Evolutionary conservation across 202 grass and related monocot genomes (phyloP).

Genomic region (Setaria viridis): DNA sequence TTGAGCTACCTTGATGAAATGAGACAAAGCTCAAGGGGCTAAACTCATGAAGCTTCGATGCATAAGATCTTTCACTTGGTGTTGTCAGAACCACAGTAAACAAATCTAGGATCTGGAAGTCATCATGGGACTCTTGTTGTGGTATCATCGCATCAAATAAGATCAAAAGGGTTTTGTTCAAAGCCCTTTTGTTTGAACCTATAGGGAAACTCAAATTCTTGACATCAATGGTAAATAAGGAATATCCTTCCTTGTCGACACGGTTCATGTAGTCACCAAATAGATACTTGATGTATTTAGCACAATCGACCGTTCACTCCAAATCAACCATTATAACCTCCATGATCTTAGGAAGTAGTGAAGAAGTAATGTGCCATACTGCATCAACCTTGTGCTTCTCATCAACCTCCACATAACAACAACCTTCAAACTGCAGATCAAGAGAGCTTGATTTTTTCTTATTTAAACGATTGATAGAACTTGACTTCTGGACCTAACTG

Average conservation of each 20-base stretch:
- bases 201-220: not conserved
- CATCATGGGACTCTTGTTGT: not conserved
- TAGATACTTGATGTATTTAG: not conserved
- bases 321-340: not conserved
- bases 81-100: not conserved
- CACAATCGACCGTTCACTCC: not conserved
- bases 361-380: not conserved
- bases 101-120: fast-evolving
- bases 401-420: not conserved
- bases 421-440: not conserved
- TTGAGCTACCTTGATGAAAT: too few species aligned
- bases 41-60: too few species aligned
- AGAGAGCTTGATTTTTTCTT: not conserved
- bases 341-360: fast-evolving
- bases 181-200: fast-evolving
- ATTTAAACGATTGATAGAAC: too few species aligned
- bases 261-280: not conserved
- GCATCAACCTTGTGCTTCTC: not conserved
- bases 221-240: not conserved
- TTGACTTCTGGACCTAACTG: too few species aligned
- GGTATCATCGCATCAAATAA: not conserved
- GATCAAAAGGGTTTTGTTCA: not conserved
- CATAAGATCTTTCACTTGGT: too few species aligned
- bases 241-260: not conserved
- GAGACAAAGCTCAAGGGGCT: too few species aligned